A percentile compares a stretch with the other conserved stretches of the same genome.
phyloP scores from a whole-genome alignment of 2,329 filamentous ascomycete genomes.

The Falciphora oryzae region DNA sequence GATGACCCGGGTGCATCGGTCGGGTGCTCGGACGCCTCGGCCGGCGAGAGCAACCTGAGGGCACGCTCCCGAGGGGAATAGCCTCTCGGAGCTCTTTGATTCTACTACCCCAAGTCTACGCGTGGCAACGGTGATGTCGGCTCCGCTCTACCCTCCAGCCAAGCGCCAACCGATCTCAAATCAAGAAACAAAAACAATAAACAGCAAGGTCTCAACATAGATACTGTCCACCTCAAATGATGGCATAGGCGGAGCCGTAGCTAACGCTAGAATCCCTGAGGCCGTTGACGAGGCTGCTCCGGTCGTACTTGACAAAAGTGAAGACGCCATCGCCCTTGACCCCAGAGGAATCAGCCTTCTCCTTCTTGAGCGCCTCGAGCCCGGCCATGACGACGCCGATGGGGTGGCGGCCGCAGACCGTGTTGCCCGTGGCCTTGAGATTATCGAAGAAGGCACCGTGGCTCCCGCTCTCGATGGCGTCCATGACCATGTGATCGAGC shows the following conservation, averaged over 20 bases:
- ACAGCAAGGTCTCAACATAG: neutral
- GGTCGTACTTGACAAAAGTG: constrained; percentile 78
- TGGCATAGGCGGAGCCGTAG: constrained; percentile 88
- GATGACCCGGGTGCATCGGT: neutral
- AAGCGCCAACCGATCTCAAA: neutral
- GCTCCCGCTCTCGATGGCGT: constrained; percentile 71
- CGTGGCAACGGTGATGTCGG: no score
- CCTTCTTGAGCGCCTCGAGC: constrained; percentile 56
- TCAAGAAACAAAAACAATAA: neutral
- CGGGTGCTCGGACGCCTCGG: neutral
- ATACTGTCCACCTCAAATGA: constrained; percentile 41
- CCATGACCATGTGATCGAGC: constrained; percentile 78
- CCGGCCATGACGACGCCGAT: constrained; percentile 92
- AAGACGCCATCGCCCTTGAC: constrained; percentile 50
- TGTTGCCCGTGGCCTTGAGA: constrained; percentile 72
- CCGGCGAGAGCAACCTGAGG: no score
- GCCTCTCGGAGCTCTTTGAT: neutral
- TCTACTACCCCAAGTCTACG: neutral
- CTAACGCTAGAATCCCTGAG: constrained; percentile 80
- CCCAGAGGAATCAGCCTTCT: constrained; percentile 21
- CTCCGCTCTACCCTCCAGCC: no score
- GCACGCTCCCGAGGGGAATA: neutral
- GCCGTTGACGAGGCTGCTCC: constrained; percentile 68
- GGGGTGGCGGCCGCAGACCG: constrained; percentile 89
- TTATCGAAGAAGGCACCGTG: constrained; percentile 66